Evolutionary conservation across 202 grass and related monocot species (phyloP), one percentile per base, ranked within the genome.

Genomic region (Schoenoplectus tabernaemontani): DNA sequence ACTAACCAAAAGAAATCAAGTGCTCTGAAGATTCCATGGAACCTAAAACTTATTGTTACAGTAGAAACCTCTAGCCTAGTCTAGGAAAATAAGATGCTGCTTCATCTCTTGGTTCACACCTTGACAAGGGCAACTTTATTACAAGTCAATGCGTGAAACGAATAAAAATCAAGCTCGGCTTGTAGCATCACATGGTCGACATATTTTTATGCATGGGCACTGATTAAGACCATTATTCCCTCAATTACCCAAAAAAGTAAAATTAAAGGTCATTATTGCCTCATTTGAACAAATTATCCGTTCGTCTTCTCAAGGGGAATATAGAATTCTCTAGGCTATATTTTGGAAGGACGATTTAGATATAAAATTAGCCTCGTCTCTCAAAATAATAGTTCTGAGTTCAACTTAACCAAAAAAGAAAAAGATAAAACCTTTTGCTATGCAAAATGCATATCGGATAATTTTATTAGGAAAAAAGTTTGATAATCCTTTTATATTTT

Each of bases 81-180:
- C 70, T 72, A 72, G 43, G 11, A 71, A 70, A 75, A 75, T 24
- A 36, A 75, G 70, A 75, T 75, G 70, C 70, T 75, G 17, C 70
- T 75, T 74, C 44, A 75, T 75, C 70, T 15, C 47, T 75, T 34
- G 32, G 26, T 13, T n/a, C n/a, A n/a, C n/a, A n/a, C n/a, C n/a
- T 33, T 53, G 46, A 74, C 69, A 53, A 33, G 8, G 28, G 44
- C 26, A 36, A 53, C 28, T 51, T 50, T 33, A 51, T 75, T 19
- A 56, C 16, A 75, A 54, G 28, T 53, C 47, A 34, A 75, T 10
- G 38, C 2, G 36, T 23, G n/a, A 43, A 24, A 69, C 19, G 65
- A 69, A 69, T 26, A 69, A 69, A 11, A 44, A 23, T 46, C 39
- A 13, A 69, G 9, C 19, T 69, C 16, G 46, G 13, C 26, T 75